Base-by-base conservation (phyloP, 2,329 filamentous ascomycete genomes). In the Trichothecium sympodiale region DNA sequence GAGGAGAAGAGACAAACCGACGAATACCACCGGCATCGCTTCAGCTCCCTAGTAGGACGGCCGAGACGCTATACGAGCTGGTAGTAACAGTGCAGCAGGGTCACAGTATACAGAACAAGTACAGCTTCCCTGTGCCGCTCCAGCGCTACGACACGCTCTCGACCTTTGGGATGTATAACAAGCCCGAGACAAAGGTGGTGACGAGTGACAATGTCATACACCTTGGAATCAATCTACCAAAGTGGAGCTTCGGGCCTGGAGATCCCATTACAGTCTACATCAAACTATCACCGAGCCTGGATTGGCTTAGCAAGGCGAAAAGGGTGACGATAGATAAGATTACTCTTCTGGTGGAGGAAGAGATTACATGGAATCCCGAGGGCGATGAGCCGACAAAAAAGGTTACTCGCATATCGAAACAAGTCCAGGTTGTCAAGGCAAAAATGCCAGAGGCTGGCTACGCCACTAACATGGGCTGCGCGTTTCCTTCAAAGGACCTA, bases 101-200 rank as follows among this genome's bases (percentile, higher is more conserved):
- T 3, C 80, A 82, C 47, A 77, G 77, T 48, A 77, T 84, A 42
- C 86, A 95, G 61, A 86, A 84, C 60, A 93, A 93, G 60, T 91
- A 93, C 59, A 69, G 78, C 4, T 95, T 95, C 48, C 85, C 91
- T 2, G 83, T 96, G 28, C 89, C 89, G 2, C 76, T 98, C 47
- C 78, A 85, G 46, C 74, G 91, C 53, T 98, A 96, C 64, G 91
- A 98, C 58, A 98, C 89, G 2, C 68, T 98, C 33, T 95, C 88
- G 29, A 96, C 91, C 2, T 98, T 98, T 62, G 91, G 91, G 60
- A 96, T 96, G 91, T 98, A 96, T 67, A 96, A 96, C 61, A 81
- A 87, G 37, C 89, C 88, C 13, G 89, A 95, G 58, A 83, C 82
- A 40, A 85, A 86, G 38, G 82, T 93, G 50, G 76, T 80, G 41